A percentile compares a stretch with the other conserved stretches of the same genome.
phyloP scores from a whole-genome alignment of 1,284 basidiomycete species.

The Microbotryomycetes sp. region DNA sequence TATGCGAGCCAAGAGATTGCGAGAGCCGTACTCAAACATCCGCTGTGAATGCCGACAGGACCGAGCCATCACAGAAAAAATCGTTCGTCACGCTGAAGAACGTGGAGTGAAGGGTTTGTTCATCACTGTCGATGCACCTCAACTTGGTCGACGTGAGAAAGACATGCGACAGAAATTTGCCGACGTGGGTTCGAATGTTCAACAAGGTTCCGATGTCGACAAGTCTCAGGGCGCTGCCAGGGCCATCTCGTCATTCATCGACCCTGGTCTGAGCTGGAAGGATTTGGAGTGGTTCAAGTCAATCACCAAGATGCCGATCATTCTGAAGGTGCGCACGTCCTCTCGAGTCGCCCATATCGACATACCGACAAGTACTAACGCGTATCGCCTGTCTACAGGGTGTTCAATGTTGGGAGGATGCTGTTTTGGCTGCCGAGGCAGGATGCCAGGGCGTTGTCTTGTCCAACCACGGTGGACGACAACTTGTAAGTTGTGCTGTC shows the following conservation, averaged over 20 bases:
- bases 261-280: conserved; percentile 77
- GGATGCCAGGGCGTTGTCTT: conserved; percentile 73
- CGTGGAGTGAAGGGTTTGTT: conserved; percentile 49
- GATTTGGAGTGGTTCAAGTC: conserved; percentile 77
- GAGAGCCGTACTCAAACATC: not conserved
- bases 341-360: not conserved
- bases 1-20: not conserved
- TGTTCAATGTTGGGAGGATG: conserved; percentile 91
- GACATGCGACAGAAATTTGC: conserved; percentile 97
- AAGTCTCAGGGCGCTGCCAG: conserved; percentile 84
- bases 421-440: conserved; percentile 75
- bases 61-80: conserved; percentile 67
- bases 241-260: conserved; percentile 94
- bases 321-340: conserved; percentile 63
- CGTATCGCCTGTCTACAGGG: conserved; percentile 45
- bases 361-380: no score
- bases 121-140: conserved; percentile 80
- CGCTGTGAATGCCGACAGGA: conserved; percentile 72
- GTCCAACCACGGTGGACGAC: conserved; percentile 68
- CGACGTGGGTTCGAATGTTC: conserved; percentile 49
- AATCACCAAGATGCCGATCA: conserved; percentile 85
- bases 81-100: conserved; percentile 65
- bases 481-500: not conserved
- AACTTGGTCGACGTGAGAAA: conserved; percentile 59
- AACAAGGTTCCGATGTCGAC: conserved; percentile 54